Evolutionary conservation across 805 yeast genomes (phyloP), one percentile per base, ranked within the genome.

Genomic region (Candida takata): DNA sequence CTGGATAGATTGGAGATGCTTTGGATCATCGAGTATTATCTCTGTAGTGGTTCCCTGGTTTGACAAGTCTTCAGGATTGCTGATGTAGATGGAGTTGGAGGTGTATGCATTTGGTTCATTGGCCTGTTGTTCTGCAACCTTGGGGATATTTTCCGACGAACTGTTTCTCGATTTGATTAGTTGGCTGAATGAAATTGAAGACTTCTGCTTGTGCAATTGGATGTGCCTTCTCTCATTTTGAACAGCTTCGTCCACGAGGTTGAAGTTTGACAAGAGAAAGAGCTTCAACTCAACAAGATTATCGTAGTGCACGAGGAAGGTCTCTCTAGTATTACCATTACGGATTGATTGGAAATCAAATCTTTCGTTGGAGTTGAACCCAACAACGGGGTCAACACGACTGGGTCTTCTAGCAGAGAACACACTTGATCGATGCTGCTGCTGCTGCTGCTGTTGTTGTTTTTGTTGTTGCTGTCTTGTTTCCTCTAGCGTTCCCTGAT

Each of bases 271-370:
- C 23, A 75, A 54, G 24, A 77, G 54, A 21, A 58, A 54, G 17
- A 77, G 59, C 42, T 67, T 65, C 21, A 74, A 58, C 51, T 77
- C 82, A 38, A 69, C 61, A n/a, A 74, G 44, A 47, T 75, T 74
- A 51, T 77, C 84, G 11, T 60, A 60, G 45, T 77, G 83, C n/a
- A 77, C 70, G 70, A 81, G 69, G 51, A 70, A 74, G 5, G 57
- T 42, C 25, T 60, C 58, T 2, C 61, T 56, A 13, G 60, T 48
- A 1, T 61, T 57, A 2, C 67, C 65, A 31, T 57, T 60, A 27
- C 60, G 59, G 17, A 52, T 43, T 2, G 60, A 49, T 5, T 61
- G 54, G 16, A 64, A 52, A 42, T 66, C 71, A 40, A 70, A 64
- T 7, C 46, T 40, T 29, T 53, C 49, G 20, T 47, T 55, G 27